phyloP scores from a whole-genome alignment of 768 basidiomycete species.

The Panaeolus papilionaceus region DNA sequence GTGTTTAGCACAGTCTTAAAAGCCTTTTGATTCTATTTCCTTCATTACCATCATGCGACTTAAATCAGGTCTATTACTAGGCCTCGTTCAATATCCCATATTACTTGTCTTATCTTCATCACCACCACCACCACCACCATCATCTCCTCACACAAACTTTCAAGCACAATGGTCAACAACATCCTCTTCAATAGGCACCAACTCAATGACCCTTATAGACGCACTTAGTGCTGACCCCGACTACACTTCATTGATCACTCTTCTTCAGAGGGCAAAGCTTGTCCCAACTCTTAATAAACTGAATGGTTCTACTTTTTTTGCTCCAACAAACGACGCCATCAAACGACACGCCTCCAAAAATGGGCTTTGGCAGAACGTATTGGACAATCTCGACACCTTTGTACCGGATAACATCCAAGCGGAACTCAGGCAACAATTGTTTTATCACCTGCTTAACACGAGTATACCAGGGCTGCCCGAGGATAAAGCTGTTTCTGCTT shows the following conservation, averaged over 20 bases:
- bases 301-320: conserved; percentile 85
- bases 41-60: background rate
- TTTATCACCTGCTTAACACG: conserved; percentile 93
- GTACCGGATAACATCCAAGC: conserved; percentile 83
- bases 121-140: background rate
- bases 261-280: conserved; percentile 86
- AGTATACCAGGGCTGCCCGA: conserved; percentile 57
- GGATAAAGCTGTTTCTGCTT: conserved; percentile 45
- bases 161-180: conserved; percentile 25
- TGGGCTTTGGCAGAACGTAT: conserved; percentile 43
- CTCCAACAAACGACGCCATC: conserved; percentile 94
- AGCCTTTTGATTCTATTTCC: conserved; percentile 3
- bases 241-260: conserved; percentile 73
- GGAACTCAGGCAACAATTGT: conserved; percentile 85
- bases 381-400: conserved; percentile 43
- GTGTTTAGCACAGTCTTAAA: background rate
- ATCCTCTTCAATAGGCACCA: conserved; percentile 21
- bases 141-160: background rate
- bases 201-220: conserved; percentile 75
- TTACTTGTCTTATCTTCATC: conserved; percentile 26
- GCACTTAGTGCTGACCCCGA: conserved; percentile 76
- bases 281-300: conserved; percentile 92
- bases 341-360: conserved; percentile 47
- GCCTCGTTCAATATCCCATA: conserved; percentile 34
- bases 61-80: conserved; percentile 17